Conservation (phyloP, 306 rosid species). For the Casuarina cunninghamiana region DNA sequence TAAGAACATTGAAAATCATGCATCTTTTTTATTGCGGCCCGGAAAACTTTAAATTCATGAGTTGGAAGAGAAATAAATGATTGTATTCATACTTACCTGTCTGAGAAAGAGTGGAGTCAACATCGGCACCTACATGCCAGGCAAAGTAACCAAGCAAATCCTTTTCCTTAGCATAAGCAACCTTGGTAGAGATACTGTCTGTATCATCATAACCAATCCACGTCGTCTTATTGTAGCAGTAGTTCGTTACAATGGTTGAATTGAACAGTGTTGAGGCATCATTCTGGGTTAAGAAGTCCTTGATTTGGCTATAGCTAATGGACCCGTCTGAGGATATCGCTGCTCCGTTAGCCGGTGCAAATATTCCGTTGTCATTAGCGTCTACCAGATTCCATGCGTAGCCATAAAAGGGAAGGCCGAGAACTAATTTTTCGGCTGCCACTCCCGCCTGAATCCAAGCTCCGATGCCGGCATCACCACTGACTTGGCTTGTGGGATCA, state of each 20-base stretch:
- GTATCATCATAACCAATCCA: conserved; percentile 49
- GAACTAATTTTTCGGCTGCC: conserved; percentile 27
- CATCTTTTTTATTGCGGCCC: too few relatives aligned
- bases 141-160: conserved; percentile 45
- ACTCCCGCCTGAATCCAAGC: conserved; percentile 31
- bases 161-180: conserved; percentile 34
- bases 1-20: too few relatives aligned
- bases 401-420: conserved; percentile 44
- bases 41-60: background rate
- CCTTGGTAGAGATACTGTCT: conserved; percentile 33
- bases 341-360: conserved; percentile 37
- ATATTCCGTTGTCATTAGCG: conserved; percentile 22
- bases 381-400: conserved; percentile 30
- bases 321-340: conserved; percentile 19
- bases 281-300: conserved; percentile 14
- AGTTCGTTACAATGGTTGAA: conserved; percentile 17
- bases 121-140: conserved; percentile 36
- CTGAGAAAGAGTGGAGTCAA: conserved; percentile 23
- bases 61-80: background rate
- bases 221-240: conserved; percentile 35
- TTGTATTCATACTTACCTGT: background rate
- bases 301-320: conserved; percentile 20
- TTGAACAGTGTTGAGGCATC: conserved; percentile 8
- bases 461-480: conserved; percentile 17
- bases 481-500: conserved; percentile 5